Evolutionary conservation across 2,329 filamentous ascomycete genomes (phyloP), one percentile per base, ranked within the genome.

Genomic region (Elsinoe perseae): DNA sequence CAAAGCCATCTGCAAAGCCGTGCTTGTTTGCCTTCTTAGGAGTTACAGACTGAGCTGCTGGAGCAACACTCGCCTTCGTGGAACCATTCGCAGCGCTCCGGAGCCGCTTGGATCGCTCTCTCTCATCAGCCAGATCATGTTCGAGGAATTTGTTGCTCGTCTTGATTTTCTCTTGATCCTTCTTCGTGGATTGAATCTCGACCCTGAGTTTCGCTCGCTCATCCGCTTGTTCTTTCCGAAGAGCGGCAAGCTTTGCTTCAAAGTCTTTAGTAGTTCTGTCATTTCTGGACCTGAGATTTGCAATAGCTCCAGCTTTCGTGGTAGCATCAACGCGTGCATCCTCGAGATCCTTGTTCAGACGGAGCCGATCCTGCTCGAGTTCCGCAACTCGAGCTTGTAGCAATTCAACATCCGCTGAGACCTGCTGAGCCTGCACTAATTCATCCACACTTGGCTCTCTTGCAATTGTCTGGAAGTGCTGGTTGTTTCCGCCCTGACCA

Each of bases 141-240:
- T 84, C 81, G 25, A 86, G 74, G 65, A 93, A 93, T 61, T 85
- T 78, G 58, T 86, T 79, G 67, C 89, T 85, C 1, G 84, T 89
- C 56, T 81, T 76, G 50, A 81, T 80, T 58, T 77, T 81, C 63
- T 84, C 81, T 58, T 85, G 77, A 18, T 86, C 83, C 9, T 81
- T 81, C 27, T 80, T 74, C n/a, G 83, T 80, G 5, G 77, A 77
- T 60, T 89, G 84, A 3, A 86, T 74, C 8, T 83, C 79, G 8
- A 78, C 78, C 59, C 85, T 81, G 50, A 86, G 78, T 64, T 80
- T 83, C 4, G 80, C 79, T 8, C 83, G 57, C 60, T 85, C 80
- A 52, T 89, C 85, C 1, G 78, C 77, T 62, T 83, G 82, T 59
- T 80, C 70, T 61, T 83, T 83, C 63, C 81, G 82, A 56, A 88